Percentiles rank a stretch among this genome's conserved stretches.
Evolutionary conservation across 768 basidiomycete genomes (phyloP).

Genomic region (Podaxis sp.): DNA sequence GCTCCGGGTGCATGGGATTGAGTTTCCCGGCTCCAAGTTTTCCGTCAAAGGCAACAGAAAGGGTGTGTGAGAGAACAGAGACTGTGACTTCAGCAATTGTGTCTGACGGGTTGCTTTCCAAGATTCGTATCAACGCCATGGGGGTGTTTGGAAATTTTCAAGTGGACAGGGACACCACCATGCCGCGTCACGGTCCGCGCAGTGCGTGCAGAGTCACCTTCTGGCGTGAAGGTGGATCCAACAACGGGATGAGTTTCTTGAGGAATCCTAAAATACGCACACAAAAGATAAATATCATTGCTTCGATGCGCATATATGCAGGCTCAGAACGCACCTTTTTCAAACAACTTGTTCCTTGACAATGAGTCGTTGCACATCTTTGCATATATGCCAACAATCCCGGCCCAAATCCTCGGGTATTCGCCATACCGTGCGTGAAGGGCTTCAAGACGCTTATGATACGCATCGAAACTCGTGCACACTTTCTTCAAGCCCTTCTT

Average conservation of each 20-base stretch:
- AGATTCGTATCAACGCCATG: constrained; percentile 33
- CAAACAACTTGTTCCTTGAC: constrained; percentile 49
- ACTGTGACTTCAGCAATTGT: constrained; percentile 47
- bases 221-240: constrained; percentile 22
- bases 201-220: too few species aligned
- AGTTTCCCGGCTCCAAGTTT: constrained; percentile 16
- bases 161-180: constrained; percentile 44
- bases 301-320: background rate
- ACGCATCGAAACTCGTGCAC: background rate
- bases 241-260: constrained; percentile 50
- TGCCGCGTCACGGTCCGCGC: constrained; percentile 46
- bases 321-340: constrained; percentile 37
- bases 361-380: constrained; percentile 44
- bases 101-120: constrained; percentile 50
- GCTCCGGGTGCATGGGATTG: constrained; percentile 31
- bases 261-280: constrained; percentile 41
- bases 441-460: background rate
- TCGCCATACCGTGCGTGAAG: constrained; percentile 25
- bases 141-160: constrained; percentile 42
- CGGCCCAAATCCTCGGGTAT: constrained; percentile 48
- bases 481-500: background rate
- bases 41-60: constrained; percentile 38
- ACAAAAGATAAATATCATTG: background rate
- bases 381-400: constrained; percentile 57
- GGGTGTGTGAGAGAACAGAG: constrained; percentile 47